Percentiles rank a stretch among this genome's conserved stretches.
Evolutionary conservation across 1,284 basidiomycete genomes (phyloP).

Genomic region (Thelephora terrestris): DNA sequence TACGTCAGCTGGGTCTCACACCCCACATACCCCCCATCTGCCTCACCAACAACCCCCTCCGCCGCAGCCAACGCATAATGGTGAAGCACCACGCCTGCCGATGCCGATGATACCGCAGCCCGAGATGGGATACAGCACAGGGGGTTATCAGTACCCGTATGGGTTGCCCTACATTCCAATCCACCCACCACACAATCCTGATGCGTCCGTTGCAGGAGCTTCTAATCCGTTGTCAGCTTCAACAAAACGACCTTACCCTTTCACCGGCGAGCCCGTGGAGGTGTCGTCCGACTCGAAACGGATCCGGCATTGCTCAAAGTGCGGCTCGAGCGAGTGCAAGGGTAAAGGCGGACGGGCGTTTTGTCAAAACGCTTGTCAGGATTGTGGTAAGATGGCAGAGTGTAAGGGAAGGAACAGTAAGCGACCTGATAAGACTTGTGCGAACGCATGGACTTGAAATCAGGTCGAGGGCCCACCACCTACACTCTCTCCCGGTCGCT

Average conservation of each 20-base stretch:
- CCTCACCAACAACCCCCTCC: no score
- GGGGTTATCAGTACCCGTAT: constrained; percentile 21
- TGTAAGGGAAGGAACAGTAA: constrained; percentile 66
- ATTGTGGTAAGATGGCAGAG: constrained; percentile 55
- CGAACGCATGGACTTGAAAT: constrained; percentile 43
- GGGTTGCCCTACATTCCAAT: constrained; percentile 14
- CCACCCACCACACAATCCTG: constrained; percentile 9
- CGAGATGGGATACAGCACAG: constrained; percentile 1
- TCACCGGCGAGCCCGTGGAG: constrained; percentile 6
- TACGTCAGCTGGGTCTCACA: neutral
- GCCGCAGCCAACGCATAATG: no score
- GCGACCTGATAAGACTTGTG: constrained; percentile 59
- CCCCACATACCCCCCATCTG: neutral
- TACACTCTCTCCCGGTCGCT: no score
- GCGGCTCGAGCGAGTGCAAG: constrained; percentile 65
- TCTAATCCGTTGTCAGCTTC: constrained; percentile 13
- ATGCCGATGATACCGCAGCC: constrained; percentile 1
- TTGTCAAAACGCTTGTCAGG: constrained; percentile 60
- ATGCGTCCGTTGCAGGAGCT: constrained; percentile 3
- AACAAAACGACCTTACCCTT: neutral
- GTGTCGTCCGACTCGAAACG: constrained; percentile 32
- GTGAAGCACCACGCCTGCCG: neutral
- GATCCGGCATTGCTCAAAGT: constrained; percentile 53
- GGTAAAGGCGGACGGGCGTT: constrained; percentile 64
- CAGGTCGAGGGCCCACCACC: no score